Evolutionary conservation across 2,329 filamentous ascomycete species (phyloP).

Genomic region (Thielaviopsis ethacetica): DNA sequence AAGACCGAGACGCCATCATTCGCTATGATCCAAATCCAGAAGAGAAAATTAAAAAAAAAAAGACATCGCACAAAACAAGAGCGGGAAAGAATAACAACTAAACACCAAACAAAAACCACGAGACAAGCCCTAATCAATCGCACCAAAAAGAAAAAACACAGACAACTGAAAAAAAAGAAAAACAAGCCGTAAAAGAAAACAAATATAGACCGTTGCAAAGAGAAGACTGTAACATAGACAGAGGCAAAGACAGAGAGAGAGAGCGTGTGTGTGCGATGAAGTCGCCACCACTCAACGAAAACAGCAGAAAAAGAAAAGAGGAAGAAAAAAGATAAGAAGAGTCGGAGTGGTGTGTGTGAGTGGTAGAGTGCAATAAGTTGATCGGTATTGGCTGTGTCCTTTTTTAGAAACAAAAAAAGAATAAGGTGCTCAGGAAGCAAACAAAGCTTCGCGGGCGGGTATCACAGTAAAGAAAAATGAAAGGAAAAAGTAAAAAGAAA

Average conservation of each 20-base stretch:
- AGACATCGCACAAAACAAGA: background rate
- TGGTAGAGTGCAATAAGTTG: background rate
- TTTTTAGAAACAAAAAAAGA: conserved; percentile 6
- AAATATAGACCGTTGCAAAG: background rate
- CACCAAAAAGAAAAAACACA: background rate
- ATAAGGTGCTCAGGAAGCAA: conserved; percentile 6
- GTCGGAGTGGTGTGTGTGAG: background rate
- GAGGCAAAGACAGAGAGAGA: background rate
- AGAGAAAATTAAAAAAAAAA: background rate
- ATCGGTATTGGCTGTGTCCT: conserved; percentile 7
- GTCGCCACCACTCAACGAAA: background rate
- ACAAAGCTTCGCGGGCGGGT: conserved; percentile 5
- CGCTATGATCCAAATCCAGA: background rate
- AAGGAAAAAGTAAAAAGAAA: conserved; percentile 2
- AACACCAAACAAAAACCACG: conserved; percentile 11
- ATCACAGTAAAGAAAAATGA: conserved; percentile 10
- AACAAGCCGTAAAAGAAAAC: background rate
- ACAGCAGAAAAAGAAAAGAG: background rate
- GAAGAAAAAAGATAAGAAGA: background rate
- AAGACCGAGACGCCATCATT: background rate
- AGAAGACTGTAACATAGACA: background rate
- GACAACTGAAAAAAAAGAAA: background rate
- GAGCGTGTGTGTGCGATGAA: too few relatives aligned
- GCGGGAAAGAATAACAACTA: conserved; percentile 12
- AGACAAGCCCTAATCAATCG: background rate